Percentiles rank a stretch among this genome's conserved stretches.
Evolutionary conservation across 306 rosid species (phyloP).

Genomic region (Hylodesmum podocarpum): DNA sequence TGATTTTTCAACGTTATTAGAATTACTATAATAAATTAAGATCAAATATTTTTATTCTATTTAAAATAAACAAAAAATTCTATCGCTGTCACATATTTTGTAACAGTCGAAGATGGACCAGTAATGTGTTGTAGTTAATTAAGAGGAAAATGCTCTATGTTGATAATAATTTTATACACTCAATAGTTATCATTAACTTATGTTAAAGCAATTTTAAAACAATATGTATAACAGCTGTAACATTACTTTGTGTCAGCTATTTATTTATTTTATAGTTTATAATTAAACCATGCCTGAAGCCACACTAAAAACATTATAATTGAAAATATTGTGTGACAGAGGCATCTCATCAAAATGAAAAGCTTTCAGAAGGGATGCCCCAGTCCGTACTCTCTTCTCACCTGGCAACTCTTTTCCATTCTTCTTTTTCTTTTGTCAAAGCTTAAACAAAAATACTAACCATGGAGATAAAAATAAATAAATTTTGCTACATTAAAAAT

Average conservation of each 20-base stretch:
- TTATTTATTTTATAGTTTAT: too few relatives aligned
- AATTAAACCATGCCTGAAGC: not conserved
- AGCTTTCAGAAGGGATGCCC: not conserved
- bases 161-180: too few relatives aligned
- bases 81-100: too few relatives aligned
- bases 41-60: too few relatives aligned
- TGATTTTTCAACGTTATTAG: too few relatives aligned
- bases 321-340: not conserved
- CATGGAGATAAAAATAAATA: too few relatives aligned
- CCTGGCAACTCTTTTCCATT: not conserved
- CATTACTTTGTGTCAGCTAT: not conserved
- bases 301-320: not conserved
- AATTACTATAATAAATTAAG: too few relatives aligned
- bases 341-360: not conserved
- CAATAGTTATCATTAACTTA: not conserved
- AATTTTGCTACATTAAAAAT: too few relatives aligned
- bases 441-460: not conserved
- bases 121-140: too few relatives aligned
- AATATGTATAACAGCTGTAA: not conserved
- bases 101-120: too few relatives aligned
- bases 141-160: too few relatives aligned
- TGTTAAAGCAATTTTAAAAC: not conserved
- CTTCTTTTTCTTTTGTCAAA: not conserved
- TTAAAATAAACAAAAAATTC: too few relatives aligned
- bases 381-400: conserved; percentile 11